Evolutionary conservation across 352 stramenopile genomes (phyloP), one percentile per base, ranked within the genome.

Genomic region (Phytophthora cactorum): DNA sequence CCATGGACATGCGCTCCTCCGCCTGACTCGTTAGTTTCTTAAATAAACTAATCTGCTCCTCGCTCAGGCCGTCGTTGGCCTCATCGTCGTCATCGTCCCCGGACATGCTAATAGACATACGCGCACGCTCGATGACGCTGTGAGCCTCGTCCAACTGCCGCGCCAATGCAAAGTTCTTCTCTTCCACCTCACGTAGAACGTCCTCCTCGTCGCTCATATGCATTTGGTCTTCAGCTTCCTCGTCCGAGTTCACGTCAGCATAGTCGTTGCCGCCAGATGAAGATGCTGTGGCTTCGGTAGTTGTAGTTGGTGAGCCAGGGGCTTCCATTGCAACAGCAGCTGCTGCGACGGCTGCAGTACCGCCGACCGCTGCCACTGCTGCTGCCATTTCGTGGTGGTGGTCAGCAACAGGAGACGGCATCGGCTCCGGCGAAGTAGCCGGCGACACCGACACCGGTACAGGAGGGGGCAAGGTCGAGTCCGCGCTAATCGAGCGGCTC

Each of bases 31-130:
- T 93, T 73, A 96, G 86, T 83, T 96, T 96, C 84, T 94, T 94
- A 78, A 96, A 96, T 87, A 96, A 89, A 85, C 79, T 93, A 85
- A 96, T 93, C 68, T 96, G 88, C 60, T 94, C 86, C 25, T 91
- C 79, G 70, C 78, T 93, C 66, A 96, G 59, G 28, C 82, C 86
- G 51, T 84, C 82, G 46, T 74, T 72, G 39, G 59, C 65, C 32
- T 86, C 75, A 4, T 96, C 88, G 10, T 92, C 86, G 44, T 74
- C 74, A 27, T 94, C 86, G 59, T 92, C 87, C 38, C 84, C 84
- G 41, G 74, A 80, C 74, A 93, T 84, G 82, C 90, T 92, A 77
- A 96, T 94, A 54, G 86, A 94, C 88, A 91, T 89, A 49, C 88
- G 88, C 29, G 86, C 88, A 52, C 87, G 86, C 66, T 94, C 81